Percentiles rank a stretch among this genome's conserved stretches.
These are phyloP conservation scores for Xylariomycetidae sp. DNA, from an alignment of 2,329 filamentous ascomycete genomes.

Conservation along the genomic window DNA sequence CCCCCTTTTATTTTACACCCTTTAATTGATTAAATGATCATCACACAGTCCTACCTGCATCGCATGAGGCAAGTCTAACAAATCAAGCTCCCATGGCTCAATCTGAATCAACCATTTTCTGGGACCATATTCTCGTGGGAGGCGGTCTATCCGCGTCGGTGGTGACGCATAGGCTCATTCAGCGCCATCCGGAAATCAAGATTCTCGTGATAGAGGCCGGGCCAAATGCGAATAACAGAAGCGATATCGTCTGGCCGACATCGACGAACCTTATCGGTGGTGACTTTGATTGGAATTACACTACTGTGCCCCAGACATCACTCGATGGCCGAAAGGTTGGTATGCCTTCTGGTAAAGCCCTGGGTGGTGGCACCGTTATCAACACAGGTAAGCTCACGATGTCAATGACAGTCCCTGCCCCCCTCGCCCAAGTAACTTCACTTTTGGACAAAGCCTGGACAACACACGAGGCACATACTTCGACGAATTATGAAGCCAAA, in stretches of 20 bases:
- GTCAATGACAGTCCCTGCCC: too few species aligned
- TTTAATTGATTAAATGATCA: too few species aligned
- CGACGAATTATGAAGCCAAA: too few species aligned
- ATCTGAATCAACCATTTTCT: too few species aligned
- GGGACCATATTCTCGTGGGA: slow-evolving; percentile 18
- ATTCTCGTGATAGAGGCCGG: slow-evolving; percentile 32
- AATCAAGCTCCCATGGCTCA: too few species aligned
- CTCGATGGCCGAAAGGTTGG: slow-evolving; percentile 15
- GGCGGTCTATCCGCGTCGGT: slow-evolving; percentile 15
- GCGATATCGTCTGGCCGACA: slow-evolving; percentile 14
- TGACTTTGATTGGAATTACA: slow-evolving; percentile 26
- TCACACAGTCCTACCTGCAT: too few species aligned
- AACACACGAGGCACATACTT: too few species aligned
- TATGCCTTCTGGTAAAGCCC: slow-evolving; percentile 25
- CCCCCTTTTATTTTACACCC: too few species aligned
- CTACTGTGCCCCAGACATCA: slow-evolving; percentile 17
- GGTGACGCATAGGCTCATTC: slow-evolving; percentile 7
- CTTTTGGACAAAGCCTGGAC: too few species aligned
- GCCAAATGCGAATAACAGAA: slow-evolving; percentile 14
- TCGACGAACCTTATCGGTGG: slow-evolving; percentile 18
- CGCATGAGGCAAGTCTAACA: too few species aligned
- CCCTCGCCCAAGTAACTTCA: too few species aligned
- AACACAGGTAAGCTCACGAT: slow-evolving; percentile 28
- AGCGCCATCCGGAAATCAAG: slow-evolving; percentile 9
- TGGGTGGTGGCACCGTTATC: slow-evolving; percentile 32